Evolutionary conservation across 2,329 filamentous ascomycete species (phyloP).

Genomic region (Botryotinia convoluta): DNA sequence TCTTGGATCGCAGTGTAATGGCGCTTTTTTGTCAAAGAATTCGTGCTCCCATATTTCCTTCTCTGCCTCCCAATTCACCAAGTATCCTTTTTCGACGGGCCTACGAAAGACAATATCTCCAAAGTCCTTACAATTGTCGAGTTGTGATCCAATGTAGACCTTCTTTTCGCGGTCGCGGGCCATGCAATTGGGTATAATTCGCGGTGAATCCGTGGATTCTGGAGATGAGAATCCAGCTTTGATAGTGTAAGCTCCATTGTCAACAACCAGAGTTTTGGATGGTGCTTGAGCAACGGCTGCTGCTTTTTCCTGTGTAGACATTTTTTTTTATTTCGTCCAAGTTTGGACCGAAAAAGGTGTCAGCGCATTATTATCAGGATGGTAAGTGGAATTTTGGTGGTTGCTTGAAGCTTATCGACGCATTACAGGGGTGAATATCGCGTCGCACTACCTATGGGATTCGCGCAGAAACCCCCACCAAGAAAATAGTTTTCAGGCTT

Average conservation of each 20-base stretch:
- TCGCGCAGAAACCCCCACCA: constrained; percentile 9
- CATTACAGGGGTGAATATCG: background rate
- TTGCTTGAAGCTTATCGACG: constrained; percentile 5
- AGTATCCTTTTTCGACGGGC: constrained; percentile 89
- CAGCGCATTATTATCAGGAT: background rate
- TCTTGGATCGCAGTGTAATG: constrained; percentile 67
- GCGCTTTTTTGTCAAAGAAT: constrained; percentile 70
- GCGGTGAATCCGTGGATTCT: constrained; percentile 51
- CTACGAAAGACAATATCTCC: constrained; percentile 83
- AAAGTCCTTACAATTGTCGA: constrained; percentile 80
- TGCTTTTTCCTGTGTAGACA: constrained; percentile 44
- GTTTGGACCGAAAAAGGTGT: background rate
- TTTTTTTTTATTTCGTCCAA: background rate
- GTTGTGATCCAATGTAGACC: constrained; percentile 75
- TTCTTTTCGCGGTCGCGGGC: constrained; percentile 77
- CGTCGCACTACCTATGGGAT: background rate
- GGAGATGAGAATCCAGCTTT: constrained; percentile 73
- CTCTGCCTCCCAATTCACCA: constrained; percentile 96
- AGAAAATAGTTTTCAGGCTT: constrained; percentile 15
- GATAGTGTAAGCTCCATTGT: constrained; percentile 89
- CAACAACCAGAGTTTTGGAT: constrained; percentile 76
- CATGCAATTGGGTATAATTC: constrained; percentile 82
- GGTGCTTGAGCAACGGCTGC: constrained; percentile 51
- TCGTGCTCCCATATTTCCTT: constrained; percentile 94
- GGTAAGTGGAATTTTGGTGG: background rate